phyloP scores from a whole-genome alignment of 805 yeast genomes.

The Jamesozyma piceae region DNA sequence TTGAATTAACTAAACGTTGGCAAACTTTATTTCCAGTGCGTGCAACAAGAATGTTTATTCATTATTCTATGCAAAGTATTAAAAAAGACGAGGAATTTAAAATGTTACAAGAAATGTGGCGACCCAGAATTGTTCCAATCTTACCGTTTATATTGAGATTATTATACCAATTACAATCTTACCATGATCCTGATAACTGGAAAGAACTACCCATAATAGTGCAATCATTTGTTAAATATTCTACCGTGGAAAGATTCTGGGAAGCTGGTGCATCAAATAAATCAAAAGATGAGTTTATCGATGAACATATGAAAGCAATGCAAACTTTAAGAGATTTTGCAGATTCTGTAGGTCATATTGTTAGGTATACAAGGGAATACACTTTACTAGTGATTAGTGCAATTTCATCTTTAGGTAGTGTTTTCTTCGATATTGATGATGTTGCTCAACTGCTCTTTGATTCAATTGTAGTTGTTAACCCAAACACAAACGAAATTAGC shows the following conservation, averaged over 20 bases:
- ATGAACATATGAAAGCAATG: constrained; percentile 89
- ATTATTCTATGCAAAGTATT: constrained; percentile 87
- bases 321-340: constrained; percentile 93
- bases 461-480: constrained; percentile 61
- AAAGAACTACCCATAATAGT: constrained; percentile 76
- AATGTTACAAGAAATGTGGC: constrained; percentile 67
- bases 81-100: constrained; percentile 68
- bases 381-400: constrained; percentile 86
- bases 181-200: constrained; percentile 93
- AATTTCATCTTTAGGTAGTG: constrained; percentile 79
- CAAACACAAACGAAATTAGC: constrained; percentile 40
- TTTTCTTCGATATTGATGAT: constrained; percentile 77
- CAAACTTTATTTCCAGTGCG: constrained; percentile 88
- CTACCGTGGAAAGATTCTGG: constrained; percentile 94
- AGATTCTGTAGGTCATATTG: constrained; percentile 92
- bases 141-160: constrained; percentile 84
- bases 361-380: constrained; percentile 91
- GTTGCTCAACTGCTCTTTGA: constrained; percentile 70
- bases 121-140: constrained; percentile 85
- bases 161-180: constrained; percentile 83
- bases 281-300: constrained; percentile 86
- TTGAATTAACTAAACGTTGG: constrained; percentile 83
- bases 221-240: constrained; percentile 80
- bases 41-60: constrained; percentile 89
- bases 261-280: constrained; percentile 95